These are phyloP conservation scores for Ramaria rubella DNA, from an alignment of 768 basidiomycete genomes.

Conservation along the genomic window DNA sequence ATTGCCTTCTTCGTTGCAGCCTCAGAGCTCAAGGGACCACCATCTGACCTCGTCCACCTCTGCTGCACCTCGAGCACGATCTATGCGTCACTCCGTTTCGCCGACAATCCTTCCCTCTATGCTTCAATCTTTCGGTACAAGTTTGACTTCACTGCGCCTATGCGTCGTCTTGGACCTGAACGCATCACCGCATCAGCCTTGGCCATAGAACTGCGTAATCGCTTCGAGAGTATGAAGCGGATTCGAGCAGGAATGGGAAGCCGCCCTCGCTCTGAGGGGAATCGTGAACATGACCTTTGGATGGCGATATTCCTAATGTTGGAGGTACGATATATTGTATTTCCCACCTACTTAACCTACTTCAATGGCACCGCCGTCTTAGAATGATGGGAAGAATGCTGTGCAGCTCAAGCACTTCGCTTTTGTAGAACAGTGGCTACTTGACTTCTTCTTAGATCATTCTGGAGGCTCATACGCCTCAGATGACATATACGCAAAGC, in stretches of 20 bases:
- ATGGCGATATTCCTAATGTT: slow-evolving; percentile 71
- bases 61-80: slow-evolving; percentile 44
- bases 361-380: background rate
- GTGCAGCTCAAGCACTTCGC: slow-evolving; percentile 64
- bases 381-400: slow-evolving; percentile 66
- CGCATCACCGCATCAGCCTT: slow-evolving; percentile 39
- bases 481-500: slow-evolving; percentile 21
- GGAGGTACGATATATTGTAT: slow-evolving; percentile 31
- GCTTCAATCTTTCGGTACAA: slow-evolving; percentile 59
- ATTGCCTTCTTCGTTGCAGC: slow-evolving; percentile 64
- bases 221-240: slow-evolving; percentile 51
- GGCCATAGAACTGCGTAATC: slow-evolving; percentile 55
- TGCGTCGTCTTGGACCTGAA: slow-evolving; percentile 42
- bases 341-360: background rate
- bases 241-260: slow-evolving; percentile 43
- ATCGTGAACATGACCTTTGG: no score
- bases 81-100: slow-evolving; percentile 43
- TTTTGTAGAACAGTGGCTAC: slow-evolving; percentile 54
- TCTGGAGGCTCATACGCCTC: slow-evolving; percentile 47
- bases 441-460: slow-evolving; percentile 58
- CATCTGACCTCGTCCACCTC: slow-evolving; percentile 49
- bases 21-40: slow-evolving; percentile 48
- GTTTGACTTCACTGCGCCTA: slow-evolving; percentile 53
- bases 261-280: slow-evolving; percentile 16
- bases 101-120: slow-evolving; percentile 61